A percentile compares a stretch with the other conserved stretches of the same genome.
phyloP scores from a whole-genome alignment of 2,329 filamentous ascomycete species.

The Ophiostoma australiae region DNA sequence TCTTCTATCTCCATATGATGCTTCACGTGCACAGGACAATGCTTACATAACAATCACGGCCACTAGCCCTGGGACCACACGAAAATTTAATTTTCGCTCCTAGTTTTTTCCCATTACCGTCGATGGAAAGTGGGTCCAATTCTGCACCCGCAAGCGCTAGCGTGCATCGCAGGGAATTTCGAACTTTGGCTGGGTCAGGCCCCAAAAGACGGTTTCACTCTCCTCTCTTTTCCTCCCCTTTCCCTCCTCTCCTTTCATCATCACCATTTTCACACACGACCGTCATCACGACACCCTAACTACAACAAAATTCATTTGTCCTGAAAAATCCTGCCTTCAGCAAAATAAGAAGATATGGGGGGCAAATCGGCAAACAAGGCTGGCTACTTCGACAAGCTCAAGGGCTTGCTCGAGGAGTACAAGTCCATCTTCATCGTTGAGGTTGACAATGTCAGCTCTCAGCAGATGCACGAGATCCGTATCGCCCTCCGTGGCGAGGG shows the following conservation, averaged over 20 bases:
- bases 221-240: not conserved
- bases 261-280: constrained; percentile 22
- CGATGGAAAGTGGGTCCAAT: not conserved
- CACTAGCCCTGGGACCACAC: constrained; percentile 18
- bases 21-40: not conserved
- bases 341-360: constrained; percentile 91
- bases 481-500: constrained; percentile 81
- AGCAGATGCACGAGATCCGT: constrained; percentile 99
- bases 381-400: constrained; percentile 99
- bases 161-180: constrained; percentile 13
- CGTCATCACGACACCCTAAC: constrained; percentile 17
- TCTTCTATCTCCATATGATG: not conserved
- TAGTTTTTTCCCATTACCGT: constrained; percentile 9
- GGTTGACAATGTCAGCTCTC: constrained; percentile 99
- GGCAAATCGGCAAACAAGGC: constrained; percentile 89
- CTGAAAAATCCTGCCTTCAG: constrained; percentile 99
- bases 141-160: not conserved
- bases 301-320: constrained; percentile 46
- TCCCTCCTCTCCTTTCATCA: constrained; percentile 8
- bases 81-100: constrained; percentile 12
- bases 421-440: constrained; percentile 94
- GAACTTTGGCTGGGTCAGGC: not conserved
- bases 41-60: not conserved
- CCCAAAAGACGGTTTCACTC: constrained; percentile 11
- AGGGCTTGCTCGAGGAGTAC: constrained; percentile 93